These are phyloP conservation scores for Fusarium tricinctum DNA, from an alignment of 2,329 filamentous ascomycete species.

Conservation along the genomic window DNA sequence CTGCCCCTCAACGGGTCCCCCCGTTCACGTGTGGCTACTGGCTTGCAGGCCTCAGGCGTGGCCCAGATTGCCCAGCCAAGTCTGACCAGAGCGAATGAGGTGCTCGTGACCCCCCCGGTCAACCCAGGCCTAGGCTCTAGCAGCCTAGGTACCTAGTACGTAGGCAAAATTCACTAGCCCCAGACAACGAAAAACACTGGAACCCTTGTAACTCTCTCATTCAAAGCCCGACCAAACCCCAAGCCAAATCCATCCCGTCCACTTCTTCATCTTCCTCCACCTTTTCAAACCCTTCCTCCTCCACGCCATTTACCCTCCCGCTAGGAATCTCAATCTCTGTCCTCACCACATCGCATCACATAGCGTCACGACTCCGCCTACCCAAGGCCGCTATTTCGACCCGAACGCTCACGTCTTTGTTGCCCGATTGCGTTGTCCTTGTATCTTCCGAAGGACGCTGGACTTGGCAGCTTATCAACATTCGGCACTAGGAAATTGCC, in stretches of 20 bases:
- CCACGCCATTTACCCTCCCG: constrained; percentile 15
- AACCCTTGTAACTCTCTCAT: constrained; percentile 38
- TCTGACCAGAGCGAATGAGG: constrained; percentile 35
- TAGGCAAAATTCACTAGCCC: constrained; percentile 41
- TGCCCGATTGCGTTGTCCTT: constrained; percentile 4
- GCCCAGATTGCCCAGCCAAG: constrained; percentile 12
- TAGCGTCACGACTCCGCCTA: neutral
- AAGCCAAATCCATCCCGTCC: constrained; percentile 33
- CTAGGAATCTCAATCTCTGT: neutral
- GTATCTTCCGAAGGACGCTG: constrained; percentile 4
- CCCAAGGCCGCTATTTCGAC: neutral
- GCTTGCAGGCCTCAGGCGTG: constrained; percentile 30
- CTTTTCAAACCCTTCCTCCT: constrained; percentile 29
- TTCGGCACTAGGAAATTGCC: constrained; percentile 12
- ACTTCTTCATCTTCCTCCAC: constrained; percentile 39
- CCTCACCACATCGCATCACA: neutral
- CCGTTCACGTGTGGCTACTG: constrained; percentile 33
- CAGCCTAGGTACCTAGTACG: too few species aligned
- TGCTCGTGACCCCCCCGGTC: constrained; percentile 32
- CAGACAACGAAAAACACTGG: constrained; percentile 42
- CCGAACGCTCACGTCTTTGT: neutral
- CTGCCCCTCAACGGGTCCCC: constrained; percentile 24
- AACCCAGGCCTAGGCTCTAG: constrained; percentile 13
- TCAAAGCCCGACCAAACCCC: constrained; percentile 40
- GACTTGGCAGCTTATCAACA: constrained; percentile 3